Conservation (phyloP, 139 green algal genomes). For the Coelastrella sp. region DNA sequence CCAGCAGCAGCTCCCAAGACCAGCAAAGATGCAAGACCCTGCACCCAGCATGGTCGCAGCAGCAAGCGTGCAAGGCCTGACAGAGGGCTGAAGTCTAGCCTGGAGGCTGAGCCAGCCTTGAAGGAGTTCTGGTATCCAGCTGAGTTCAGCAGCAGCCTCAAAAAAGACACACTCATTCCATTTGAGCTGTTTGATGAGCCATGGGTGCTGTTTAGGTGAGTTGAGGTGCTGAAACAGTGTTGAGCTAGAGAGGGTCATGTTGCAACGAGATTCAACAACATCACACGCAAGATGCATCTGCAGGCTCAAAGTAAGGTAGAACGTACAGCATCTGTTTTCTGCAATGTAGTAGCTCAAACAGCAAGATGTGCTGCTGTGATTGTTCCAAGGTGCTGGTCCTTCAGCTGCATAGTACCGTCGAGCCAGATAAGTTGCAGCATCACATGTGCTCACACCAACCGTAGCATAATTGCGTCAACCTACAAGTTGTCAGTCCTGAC, state of each 20-base stretch:
- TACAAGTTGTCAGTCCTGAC: too few species aligned
- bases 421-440: too few species aligned
- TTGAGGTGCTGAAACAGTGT: neutral
- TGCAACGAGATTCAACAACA: too few species aligned
- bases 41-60: conserved; percentile 24
- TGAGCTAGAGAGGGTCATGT: neutral
- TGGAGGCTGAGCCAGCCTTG: conserved; percentile 71
- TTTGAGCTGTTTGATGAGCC: conserved; percentile 96
- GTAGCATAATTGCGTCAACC: too few species aligned
- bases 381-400: too few species aligned
- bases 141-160: conserved; percentile 71
- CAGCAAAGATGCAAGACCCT: neutral
- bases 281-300: too few species aligned
- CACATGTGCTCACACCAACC: too few species aligned
- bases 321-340: too few species aligned
- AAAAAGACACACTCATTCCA: conserved; percentile 68
- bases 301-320: too few species aligned
- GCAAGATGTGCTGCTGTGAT: too few species aligned
- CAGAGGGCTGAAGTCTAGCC: conserved; percentile 66
- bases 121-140: conserved; percentile 82
- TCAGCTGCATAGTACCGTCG: too few species aligned
- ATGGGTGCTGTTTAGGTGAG: conserved; percentile 95
- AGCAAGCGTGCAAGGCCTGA: neutral
- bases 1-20: neutral
- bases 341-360: too few species aligned